These are phyloP conservation scores for Podospora conica DNA, from an alignment of 495 filamentous ascomycete species.

Conservation along the genomic window DNA sequence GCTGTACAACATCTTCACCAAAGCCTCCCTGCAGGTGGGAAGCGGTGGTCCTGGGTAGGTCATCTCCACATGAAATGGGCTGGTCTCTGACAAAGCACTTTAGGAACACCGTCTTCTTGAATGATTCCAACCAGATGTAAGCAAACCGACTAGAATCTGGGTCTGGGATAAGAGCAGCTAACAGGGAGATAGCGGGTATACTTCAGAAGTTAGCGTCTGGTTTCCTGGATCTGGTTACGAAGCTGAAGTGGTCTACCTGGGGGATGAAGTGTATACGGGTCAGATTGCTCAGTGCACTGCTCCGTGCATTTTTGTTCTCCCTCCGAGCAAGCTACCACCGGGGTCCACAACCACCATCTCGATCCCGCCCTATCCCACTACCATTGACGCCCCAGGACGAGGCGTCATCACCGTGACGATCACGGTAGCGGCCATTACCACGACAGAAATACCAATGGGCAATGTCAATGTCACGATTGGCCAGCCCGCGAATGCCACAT, in stretches of 20 bases:
- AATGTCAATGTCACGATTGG: not conserved
- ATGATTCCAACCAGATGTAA: constrained; percentile 6
- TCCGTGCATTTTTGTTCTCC: constrained; percentile 16
- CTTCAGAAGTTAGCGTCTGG: constrained; percentile 23
- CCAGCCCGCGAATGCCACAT: not conserved
- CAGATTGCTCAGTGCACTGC: constrained; percentile 8
- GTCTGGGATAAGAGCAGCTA: too few relatives aligned
- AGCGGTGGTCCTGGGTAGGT: not conserved
- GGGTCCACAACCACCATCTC: constrained; percentile 13
- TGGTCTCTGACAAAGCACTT: not conserved
- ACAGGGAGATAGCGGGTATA: constrained; percentile 14
- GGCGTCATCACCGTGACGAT: not conserved
- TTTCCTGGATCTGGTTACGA: constrained; percentile 13
- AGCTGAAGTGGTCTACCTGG: constrained; percentile 16
- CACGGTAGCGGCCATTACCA: not conserved
- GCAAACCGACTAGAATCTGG: too few relatives aligned
- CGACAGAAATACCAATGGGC: not conserved
- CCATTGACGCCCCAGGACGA: not conserved
- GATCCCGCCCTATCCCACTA: not conserved
- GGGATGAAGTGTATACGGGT: constrained; percentile 9
- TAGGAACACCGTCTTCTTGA: not conserved
- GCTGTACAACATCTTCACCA: constrained; percentile 24
- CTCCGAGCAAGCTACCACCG: constrained; percentile 9
- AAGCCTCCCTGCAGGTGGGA: not conserved
- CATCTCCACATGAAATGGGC: not conserved